Evolutionary conservation across 179 eudicot genomes (phyloP), one percentile per base, ranked within the genome.

Genomic region (Amaranthus tricolor): DNA sequence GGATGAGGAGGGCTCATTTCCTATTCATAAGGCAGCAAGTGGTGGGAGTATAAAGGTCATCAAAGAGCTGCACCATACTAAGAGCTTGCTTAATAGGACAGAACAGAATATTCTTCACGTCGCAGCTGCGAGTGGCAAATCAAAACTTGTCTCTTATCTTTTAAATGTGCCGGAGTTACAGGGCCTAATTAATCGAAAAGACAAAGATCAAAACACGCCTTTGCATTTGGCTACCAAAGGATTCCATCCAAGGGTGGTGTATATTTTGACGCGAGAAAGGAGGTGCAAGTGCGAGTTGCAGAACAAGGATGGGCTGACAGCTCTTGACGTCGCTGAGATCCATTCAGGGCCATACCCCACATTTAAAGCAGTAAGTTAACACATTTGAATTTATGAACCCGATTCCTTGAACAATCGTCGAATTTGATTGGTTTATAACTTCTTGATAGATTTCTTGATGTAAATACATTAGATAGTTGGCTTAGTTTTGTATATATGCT

Each of bases 101-200:
- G 74, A 62, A 40, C 81, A 78, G 15, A 78, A 74, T 60, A 72
- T 78, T 62, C 74, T 79, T 45, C 82, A 79, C 48, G 56, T 74
- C n/a, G 78, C 82, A 7, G 78, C 78, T 45, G 10, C 5, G 65
- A 17, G 16, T 24, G 80, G 76, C 44, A 72, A 72, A 72, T 67
- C 72, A 21, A 11, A 78, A 11, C 52, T 73, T 13, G 76, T 78
- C 53, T 24, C 67, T 3, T 40, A 65, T 49, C 43, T 72, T 13
- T 48, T 72, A 9, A 68, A 17, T 6, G 47, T 59, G 3, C 16
- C 0, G 20, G 73, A 76, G 67, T 67, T 71, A 14, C 59, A 58
- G 21, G 56, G 64, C 21, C 65, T 77, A 4, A 71, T 77, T 52
- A 71, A 77, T 72, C 55, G 47, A 7, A 77, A 72, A 77, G 76